Evolutionary conservation across 2,329 filamentous ascomycete species (phyloP), one percentile per base, ranked within the genome.

Genomic region (Curvularia hawaiiensis): DNA sequence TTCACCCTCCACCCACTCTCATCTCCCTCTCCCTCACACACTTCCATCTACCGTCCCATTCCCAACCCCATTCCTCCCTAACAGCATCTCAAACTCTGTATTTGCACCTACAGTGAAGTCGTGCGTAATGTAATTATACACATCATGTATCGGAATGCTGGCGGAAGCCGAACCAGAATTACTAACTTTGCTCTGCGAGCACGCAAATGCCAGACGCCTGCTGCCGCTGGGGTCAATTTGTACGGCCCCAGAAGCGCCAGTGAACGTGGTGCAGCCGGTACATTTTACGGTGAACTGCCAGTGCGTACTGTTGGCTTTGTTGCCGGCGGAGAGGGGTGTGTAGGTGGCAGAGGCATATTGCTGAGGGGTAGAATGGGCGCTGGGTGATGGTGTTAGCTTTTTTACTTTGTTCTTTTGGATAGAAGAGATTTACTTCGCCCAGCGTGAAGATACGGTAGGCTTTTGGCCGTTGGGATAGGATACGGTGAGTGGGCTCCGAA

Each of bases 281-380:
- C 71, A 74, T 52, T 68, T 67, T 11, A 62, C 70, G 12, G 68
- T 73, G 60, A 60, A 71, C 44, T 72, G 68, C 69, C 69, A 74
- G 52, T 74, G 70, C 2, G 69, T 71, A 10, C 61, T 58, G 61
- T 74, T 74, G 18, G 61, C 61, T 12, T 61, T 63, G 63, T 71
- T 72, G 50, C 71, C 71, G 1, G 56, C 61, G 14, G 39, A 65
- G 26, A 74, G 62, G 7, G 60, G 55, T 4, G 63, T 63, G 53
- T 67, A 71, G 10, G 63, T 64, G 10, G 70, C 70, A 5, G 65
- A 65, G 9, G 64, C 55, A 60, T 73, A 74, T 7, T 63, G 8
- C 26, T 41, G 10, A 3, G 71, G 71, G 1, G 64, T 65, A 0
- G 60, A 59, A 58, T 71, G 70, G 31, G 59, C 62, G 35, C 71